phyloP scores from a whole-genome alignment of 73 alveolate genomes.

The Paramecium tetraurelia region DNA sequence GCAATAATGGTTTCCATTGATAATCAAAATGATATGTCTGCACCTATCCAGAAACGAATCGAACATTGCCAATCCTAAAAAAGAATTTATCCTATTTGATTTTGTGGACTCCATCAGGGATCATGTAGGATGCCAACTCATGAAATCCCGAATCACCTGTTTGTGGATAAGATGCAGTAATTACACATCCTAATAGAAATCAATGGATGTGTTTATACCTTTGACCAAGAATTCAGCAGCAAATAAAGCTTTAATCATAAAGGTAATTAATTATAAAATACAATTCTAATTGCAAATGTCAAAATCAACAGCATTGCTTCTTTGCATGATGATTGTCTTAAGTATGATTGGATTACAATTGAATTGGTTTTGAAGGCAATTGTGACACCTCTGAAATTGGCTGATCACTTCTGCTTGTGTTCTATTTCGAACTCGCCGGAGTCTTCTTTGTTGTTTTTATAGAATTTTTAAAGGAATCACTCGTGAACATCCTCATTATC shows the following conservation, averaged over 20 bases:
- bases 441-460: constrained; percentile 14
- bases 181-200: not conserved
- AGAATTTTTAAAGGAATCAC: not conserved
- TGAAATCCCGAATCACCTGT: not conserved
- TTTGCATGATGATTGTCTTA: not conserved
- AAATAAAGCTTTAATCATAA: not conserved
- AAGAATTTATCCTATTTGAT: not conserved
- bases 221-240: constrained; percentile 17
- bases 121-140: constrained; percentile 22
- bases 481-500: not conserved
- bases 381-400: not conserved
- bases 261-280: not conserved
- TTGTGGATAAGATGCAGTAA: not conserved
- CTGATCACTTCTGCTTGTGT: not conserved
- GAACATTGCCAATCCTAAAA: not conserved
- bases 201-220: not conserved
- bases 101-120: constrained; percentile 51
- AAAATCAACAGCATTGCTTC: not conserved
- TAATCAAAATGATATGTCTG: not conserved
- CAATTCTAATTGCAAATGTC: not conserved
- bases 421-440: constrained; percentile 7
- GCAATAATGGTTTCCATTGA: not conserved
- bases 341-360: not conserved
- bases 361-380: not conserved
- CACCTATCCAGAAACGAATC: not conserved